Conservation (phyloP, 2,329 filamentous ascomycete species). For the Colletotrichum caudatum region DNA sequence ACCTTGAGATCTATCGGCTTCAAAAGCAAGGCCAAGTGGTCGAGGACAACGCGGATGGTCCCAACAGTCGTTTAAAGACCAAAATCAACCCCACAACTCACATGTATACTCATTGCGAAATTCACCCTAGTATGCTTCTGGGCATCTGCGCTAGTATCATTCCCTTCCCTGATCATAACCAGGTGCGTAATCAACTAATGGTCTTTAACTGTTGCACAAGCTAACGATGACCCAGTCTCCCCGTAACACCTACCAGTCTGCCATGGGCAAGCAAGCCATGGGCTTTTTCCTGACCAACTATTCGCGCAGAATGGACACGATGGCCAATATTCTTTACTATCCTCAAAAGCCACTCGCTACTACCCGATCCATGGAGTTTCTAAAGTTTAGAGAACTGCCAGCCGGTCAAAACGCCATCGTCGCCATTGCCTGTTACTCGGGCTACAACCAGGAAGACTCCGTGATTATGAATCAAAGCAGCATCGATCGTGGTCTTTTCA, state of each 20-base stretch:
- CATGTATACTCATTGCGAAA: slow-evolving; percentile 98
- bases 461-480: slow-evolving; percentile 99
- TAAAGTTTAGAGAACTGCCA: slow-evolving; percentile 97
- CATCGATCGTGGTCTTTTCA: slow-evolving; percentile 96
- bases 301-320: slow-evolving; percentile 96
- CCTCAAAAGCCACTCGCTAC: slow-evolving; percentile 97
- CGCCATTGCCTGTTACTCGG: slow-evolving; percentile 96
- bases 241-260: slow-evolving; percentile 98
- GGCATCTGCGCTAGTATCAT: slow-evolving; percentile 99
- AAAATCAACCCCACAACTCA: slow-evolving; percentile 88
- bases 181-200: slow-evolving; percentile 61
- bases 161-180: slow-evolving; percentile 99
- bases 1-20: slow-evolving; percentile 82
- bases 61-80: slow-evolving; percentile 89
- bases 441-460: slow-evolving; percentile 99
- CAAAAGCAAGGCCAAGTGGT: slow-evolving; percentile 74
- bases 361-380: slow-evolving; percentile 97
- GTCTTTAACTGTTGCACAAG: slow-evolving; percentile 30
- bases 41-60: slow-evolving; percentile 72
- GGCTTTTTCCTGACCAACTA: slow-evolving; percentile 99
- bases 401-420: slow-evolving; percentile 99
- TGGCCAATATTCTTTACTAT: slow-evolving; percentile 99
- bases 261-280: slow-evolving; percentile 99
- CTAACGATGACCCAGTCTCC: slow-evolving; percentile 74
- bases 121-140: slow-evolving; percentile 98